Conservation (phyloP, 495 filamentous ascomycete species). For the Penicillium atrosanguineum region DNA sequence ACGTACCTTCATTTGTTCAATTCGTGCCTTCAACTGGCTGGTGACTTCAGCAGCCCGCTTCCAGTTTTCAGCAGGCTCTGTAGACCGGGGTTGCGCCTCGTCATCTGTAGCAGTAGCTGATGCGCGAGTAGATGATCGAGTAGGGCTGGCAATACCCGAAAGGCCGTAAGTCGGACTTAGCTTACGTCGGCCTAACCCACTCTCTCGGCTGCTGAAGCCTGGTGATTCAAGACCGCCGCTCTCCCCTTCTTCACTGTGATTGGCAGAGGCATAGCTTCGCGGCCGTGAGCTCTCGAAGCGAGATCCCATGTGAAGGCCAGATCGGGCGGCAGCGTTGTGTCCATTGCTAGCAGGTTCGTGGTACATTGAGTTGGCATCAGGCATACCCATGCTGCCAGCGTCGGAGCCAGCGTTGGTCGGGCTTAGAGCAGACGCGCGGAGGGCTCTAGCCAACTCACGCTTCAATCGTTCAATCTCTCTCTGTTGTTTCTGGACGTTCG, state of each 20-base stretch:
- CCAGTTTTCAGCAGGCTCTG: conserved; percentile 85
- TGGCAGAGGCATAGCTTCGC: conserved; percentile 66
- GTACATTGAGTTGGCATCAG: conserved; percentile 34
- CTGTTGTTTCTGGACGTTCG: conserved; percentile 73
- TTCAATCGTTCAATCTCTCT: conserved; percentile 92
- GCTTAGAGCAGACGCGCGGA: conserved; percentile 43
- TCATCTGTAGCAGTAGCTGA: conserved; percentile 38
- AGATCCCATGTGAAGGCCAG: conserved; percentile 36
- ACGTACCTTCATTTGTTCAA: conserved; percentile 82
- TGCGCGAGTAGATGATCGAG: conserved; percentile 38
- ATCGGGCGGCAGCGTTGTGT: conserved; percentile 28
- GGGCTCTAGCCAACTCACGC: conserved; percentile 59
- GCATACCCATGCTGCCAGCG: conserved; percentile 31
- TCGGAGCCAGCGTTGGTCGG: conserved; percentile 36
- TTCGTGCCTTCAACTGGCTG: conserved; percentile 91
- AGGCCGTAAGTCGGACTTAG: conserved; percentile 48
- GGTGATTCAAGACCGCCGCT: conserved; percentile 53
- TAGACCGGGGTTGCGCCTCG: conserved; percentile 31
- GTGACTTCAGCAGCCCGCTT: conserved; percentile 98
- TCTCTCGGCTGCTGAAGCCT: conserved; percentile 31
- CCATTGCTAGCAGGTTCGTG: conserved; percentile 34
- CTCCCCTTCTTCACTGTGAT: conserved; percentile 80
- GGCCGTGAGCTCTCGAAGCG: conserved; percentile 43
- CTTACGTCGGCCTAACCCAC: conserved; percentile 41
- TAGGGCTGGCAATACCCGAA: conserved; percentile 58